Base-by-base conservation (phyloP, 441 rosid species). In the Gossypium davidsonii region DNA sequence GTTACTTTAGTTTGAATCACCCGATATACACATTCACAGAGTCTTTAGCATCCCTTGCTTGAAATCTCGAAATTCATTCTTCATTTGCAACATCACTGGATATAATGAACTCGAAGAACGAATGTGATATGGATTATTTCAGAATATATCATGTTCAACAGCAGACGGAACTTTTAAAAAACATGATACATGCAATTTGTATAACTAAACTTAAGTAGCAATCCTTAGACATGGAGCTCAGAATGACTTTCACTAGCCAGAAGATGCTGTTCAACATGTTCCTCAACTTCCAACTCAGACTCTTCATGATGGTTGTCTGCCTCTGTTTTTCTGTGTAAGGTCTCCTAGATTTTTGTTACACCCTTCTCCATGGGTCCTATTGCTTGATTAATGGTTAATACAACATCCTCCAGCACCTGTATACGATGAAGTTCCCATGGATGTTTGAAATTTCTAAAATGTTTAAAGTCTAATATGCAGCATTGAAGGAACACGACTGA, bases 341-440 rank as follows among this genome's bases (percentile, higher is more conserved):
- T 84, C 77, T 89, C 92, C 72, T 92, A 97, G 67, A 89, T 87
- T 85, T 84, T 91, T 0, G 87, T 88, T 23, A 89, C 90, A 6
- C 98, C 97, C 71, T 90, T 91, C 82, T 89, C 93, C 23, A 88
- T 88, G 1, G 98, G 97, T 70, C 90, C 89, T 31, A 93, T 90
- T 14, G 97, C 96, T 82, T 89, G 97, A 81, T 92, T 95, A 79
- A 91, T 87, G 1, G 97, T 90, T 81, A 91, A 80, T 37, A 88
- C 91, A 11, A 95, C 95, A 79, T 88, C 99, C 55, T 90, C 84
- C 28, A 89, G 89, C 3, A 90, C 92, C 97, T 91, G 85, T 39
- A 26, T 49, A 26, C 4, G 28, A 56, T 21, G 21, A n/a, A 6
- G n/a, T 39, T 53, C 39, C 55, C 39, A 51, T 52, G n/a, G 17